These are phyloP conservation scores for Hymenoscyphus repandus DNA, from an alignment of 2,329 filamentous ascomycete species.

Conservation along the genomic window DNA sequence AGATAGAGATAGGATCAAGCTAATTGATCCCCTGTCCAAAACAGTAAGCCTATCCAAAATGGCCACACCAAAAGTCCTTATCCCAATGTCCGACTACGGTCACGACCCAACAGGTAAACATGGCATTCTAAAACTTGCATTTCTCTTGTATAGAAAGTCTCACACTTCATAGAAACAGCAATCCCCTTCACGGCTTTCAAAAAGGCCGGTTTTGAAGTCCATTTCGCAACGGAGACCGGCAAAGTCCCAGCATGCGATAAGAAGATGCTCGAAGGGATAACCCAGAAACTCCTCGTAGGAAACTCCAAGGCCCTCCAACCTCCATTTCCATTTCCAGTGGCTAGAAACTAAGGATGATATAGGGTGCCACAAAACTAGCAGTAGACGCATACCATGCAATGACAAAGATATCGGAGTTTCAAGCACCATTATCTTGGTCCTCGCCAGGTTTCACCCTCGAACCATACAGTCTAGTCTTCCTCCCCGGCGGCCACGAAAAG, in stretches of 20 bases:
- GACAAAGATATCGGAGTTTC: slow-evolving; percentile 37
- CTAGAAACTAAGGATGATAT: not conserved
- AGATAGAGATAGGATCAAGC: too few relatives aligned
- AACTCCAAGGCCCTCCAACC: too few relatives aligned
- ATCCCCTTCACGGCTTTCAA: slow-evolving; percentile 45
- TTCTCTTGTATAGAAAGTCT: not conserved
- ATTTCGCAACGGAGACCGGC: slow-evolving; percentile 47
- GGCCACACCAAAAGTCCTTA: slow-evolving; percentile 35
- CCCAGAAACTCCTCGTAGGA: slow-evolving; percentile 46
- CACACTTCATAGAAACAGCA: slow-evolving; percentile 39
- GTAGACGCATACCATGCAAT: slow-evolving; percentile 40
- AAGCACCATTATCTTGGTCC: slow-evolving; percentile 41
- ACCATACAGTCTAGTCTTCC: slow-evolving; percentile 42
- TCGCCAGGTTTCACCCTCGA: slow-evolving; percentile 39
- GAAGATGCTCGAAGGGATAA: slow-evolving; percentile 44
- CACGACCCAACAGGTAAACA: slow-evolving; percentile 47
- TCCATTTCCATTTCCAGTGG: too few relatives aligned
- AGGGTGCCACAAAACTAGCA: slow-evolving; percentile 41
- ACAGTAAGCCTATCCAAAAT: slow-evolving; percentile 8
- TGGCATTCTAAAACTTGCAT: not conserved
- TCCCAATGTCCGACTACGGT: slow-evolving; percentile 50
- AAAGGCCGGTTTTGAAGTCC: slow-evolving; percentile 41
- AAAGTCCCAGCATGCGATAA: slow-evolving; percentile 43
- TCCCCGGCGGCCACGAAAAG: slow-evolving; percentile 51
- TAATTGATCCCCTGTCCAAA: too few relatives aligned